These are phyloP conservation scores for Aechmea fasciata DNA, from an alignment of 176 grass and related monocot species.

Conservation along the genomic window DNA sequence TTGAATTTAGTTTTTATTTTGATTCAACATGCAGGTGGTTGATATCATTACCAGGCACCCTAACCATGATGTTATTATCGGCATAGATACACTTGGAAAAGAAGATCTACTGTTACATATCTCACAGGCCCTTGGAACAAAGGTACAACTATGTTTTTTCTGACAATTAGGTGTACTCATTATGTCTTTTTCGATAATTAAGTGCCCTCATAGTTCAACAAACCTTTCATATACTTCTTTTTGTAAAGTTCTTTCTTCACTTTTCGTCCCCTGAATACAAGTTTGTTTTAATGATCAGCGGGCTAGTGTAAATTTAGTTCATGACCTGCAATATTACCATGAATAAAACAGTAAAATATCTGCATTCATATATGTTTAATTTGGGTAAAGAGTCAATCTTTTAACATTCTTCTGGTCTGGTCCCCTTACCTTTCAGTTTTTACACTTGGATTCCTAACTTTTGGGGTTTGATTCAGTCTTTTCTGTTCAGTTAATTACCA, in stretches of 20 bases:
- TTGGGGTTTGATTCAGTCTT: no score
- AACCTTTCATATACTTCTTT: no score
- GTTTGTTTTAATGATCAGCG: neutral
- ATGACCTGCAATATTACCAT: neutral
- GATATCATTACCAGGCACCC: constrained; percentile 48
- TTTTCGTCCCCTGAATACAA: neutral
- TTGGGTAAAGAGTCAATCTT: no score
- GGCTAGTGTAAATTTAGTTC: neutral
- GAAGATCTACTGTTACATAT: constrained; percentile 72
- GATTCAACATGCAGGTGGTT: constrained; percentile 36
- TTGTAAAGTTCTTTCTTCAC: no score
- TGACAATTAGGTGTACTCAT: neutral
- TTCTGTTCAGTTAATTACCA: no score
- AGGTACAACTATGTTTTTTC: constrained; percentile 32
- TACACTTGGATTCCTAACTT: no score
- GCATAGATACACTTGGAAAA: constrained; percentile 65
- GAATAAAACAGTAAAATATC: neutral
- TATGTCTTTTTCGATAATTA: no score
- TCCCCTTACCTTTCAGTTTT: no score
- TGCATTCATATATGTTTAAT: neutral
- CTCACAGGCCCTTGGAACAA: constrained; percentile 50
- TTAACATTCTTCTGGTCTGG: no score
- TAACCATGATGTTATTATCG: constrained; percentile 75
- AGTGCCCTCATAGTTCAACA: no score
- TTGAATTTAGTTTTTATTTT: constrained; percentile 2